Evolutionary conservation across 768 basidiomycete species (phyloP), one percentile per base, ranked within the genome.

Genomic region (Boletus rubroflammeus): DNA sequence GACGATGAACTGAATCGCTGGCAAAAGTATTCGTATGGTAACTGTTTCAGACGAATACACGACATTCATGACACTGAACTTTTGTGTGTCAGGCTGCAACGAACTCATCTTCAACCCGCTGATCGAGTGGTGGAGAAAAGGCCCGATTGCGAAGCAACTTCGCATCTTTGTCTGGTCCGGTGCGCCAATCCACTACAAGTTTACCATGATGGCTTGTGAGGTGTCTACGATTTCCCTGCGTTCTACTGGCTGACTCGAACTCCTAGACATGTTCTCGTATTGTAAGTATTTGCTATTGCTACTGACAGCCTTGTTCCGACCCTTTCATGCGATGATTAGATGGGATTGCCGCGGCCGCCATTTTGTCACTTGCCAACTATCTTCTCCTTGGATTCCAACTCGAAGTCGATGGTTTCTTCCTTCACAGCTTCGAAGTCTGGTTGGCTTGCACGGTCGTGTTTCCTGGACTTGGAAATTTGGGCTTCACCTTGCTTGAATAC

Each of bases 1-100:
- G 91, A 93, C 51, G 93, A 97, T 61, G 93, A 97, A 68, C 73
- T 97, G 9, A 94, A 94, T 62, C 72, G 93, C 3, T 97, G 93
- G 93, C 90, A 94, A 63, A 96, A 94, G 68, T 91, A 90, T 58
- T 76, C 87, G 0, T 90, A 89, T 70, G 88, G 86, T 63, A 3
- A 66, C 61, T 58, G 74, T 31, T 76, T 42, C 73, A 76, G 61
- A 1, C 62, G 13, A 17, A n/a, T 26, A 0, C n/a, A 1, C 3
- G 3, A 4, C 9, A 4, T 31, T 38, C 51, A 1, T 54, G 28
- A 53, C 5, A 80, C 64, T 85, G 7, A 58, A n/a, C 11, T 10
- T 8, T 3, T n/a, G n/a, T n/a, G 21, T 7, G 13, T 34, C 11
- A 68, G 65, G 65, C 4, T 67, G 65, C 26, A 68, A 67, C 38